Evolutionary conservation across 768 basidiomycete species (phyloP), one percentile per base, ranked within the genome.

Genomic region (Hypsizygus marmoreus): DNA sequence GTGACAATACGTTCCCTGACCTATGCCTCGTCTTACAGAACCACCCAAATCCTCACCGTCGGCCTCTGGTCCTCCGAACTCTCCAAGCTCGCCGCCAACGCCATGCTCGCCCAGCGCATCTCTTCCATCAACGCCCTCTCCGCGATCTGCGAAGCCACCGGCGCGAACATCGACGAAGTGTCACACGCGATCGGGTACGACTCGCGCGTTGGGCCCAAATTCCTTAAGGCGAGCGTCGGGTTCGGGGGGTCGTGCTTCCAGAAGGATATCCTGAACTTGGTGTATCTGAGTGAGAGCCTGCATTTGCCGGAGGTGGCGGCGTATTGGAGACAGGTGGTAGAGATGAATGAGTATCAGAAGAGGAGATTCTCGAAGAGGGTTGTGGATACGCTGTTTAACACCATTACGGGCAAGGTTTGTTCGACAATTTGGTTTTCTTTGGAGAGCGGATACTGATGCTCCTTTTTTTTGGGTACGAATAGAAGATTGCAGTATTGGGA

Each of bases 221-320:
- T 99, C 82, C 75, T 99, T 61, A 92, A 90, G 64, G 90, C 92
- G 31, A 89, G 86, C 38, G 94, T 97, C 58, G 95, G 97, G 16
- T 99, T 99, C 59, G 95, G 97, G 50, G 97, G 97, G 28, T 91
- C 88, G 10, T 99, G 95, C 74, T 99, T 99, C 90, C 95, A 98
- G 73, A 98, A 99, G 69, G 95, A 99, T 63, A 98, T 98, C 68
- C 84, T 99, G 61, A 99, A 99, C 75, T 77, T 99, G 51, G 97
- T 98, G 34, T 99, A 99, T 74, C 83, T 99, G 33, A 88, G 84
- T 62, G 95, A 98, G 72, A 92, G 88, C 52, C 71, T 92, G 44
- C 93, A 98, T 70, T 79, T 99, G 43, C 94, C 95, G 29, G 93
- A 97, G 67, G 95, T 99, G 20, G 97, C 95, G 23, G 88, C 86